These are phyloP conservation scores for Colletotrichum sp. DNA, from an alignment of 2,329 filamentous ascomycete species.

Conservation along the genomic window DNA sequence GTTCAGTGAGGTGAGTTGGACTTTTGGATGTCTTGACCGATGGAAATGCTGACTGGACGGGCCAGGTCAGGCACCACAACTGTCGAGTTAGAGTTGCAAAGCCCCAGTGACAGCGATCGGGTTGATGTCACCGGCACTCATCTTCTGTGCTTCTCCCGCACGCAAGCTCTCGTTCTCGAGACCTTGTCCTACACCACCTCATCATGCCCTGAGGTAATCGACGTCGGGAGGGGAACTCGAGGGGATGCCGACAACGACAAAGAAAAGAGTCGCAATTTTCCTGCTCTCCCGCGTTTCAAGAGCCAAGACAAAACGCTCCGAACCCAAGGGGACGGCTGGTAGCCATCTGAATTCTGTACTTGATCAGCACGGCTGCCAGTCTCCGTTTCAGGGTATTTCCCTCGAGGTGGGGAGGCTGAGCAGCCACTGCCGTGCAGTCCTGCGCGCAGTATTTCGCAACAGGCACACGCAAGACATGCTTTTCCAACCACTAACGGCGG, in stretches of 20 bases:
- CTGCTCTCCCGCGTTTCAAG: slow-evolving; percentile 10
- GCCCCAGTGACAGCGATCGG: not conserved
- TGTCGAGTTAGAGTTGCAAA: slow-evolving; percentile 1
- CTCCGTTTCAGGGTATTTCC: slow-evolving; percentile 7
- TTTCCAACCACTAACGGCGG: not conserved
- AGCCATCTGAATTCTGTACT: not conserved
- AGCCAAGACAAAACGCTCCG: slow-evolving; percentile 19
- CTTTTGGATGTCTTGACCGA: not conserved
- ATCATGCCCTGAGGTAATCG: not conserved
- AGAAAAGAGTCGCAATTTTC: not conserved
- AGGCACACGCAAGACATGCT: not conserved
- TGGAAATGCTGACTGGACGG: not conserved
- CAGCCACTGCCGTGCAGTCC: not conserved
- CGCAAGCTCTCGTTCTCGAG: not conserved
- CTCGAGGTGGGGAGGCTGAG: slow-evolving; percentile 6
- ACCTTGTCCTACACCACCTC: not conserved
- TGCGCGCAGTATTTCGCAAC: not conserved
- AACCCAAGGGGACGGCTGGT: not conserved
- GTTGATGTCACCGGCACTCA: not conserved
- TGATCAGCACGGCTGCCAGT: not conserved
- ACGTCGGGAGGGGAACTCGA: not conserved
- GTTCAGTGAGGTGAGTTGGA: not conserved
- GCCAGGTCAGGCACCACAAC: not conserved
- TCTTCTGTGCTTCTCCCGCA: not conserved
- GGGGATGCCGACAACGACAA: not conserved